Conservation (phyloP, 768 basidiomycete species). For the Amanita muscaria region DNA sequence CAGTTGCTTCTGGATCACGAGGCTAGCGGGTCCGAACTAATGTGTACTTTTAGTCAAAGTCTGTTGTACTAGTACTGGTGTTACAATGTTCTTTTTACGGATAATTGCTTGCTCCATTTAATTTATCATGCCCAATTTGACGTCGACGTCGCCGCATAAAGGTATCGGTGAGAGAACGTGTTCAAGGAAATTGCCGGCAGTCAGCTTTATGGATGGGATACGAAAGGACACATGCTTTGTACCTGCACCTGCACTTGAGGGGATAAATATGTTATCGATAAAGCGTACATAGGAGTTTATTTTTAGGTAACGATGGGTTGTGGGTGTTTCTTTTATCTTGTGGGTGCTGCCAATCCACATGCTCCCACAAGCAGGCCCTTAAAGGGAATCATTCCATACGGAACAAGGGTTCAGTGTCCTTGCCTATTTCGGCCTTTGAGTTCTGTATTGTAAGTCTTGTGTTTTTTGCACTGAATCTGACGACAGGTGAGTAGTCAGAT, state of each 20-base stretch:
- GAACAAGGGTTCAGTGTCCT: conserved; percentile 1
- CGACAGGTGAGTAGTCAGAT: too few species aligned
- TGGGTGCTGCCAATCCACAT: conserved; percentile 28
- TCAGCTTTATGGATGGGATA: neutral
- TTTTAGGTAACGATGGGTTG: conserved; percentile 13
- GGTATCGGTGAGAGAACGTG: too few species aligned
- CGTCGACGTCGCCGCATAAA: too few species aligned
- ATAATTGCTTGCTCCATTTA: too few species aligned
- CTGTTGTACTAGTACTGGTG: neutral
- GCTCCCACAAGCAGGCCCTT: conserved; percentile 16
- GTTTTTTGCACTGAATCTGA: too few species aligned
- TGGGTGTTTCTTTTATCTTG: conserved; percentile 29
- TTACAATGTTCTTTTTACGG: neutral
- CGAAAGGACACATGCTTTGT: too few species aligned
- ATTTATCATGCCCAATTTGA: too few species aligned
- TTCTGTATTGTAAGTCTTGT: neutral
- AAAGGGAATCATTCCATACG: neutral
- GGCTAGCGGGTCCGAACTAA: conserved; percentile 1
- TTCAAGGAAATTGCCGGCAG: conserved; percentile 2
- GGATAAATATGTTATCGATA: too few species aligned
- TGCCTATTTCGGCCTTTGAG: neutral
- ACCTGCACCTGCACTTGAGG: too few species aligned
- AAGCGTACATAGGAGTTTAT: too few species aligned
- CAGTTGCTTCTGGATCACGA: conserved; percentile 27
- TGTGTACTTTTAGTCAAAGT: conserved; percentile 25